Evolutionary conservation across 768 basidiomycete species (phyloP).

Genomic region (Lactifluus echinatus): DNA sequence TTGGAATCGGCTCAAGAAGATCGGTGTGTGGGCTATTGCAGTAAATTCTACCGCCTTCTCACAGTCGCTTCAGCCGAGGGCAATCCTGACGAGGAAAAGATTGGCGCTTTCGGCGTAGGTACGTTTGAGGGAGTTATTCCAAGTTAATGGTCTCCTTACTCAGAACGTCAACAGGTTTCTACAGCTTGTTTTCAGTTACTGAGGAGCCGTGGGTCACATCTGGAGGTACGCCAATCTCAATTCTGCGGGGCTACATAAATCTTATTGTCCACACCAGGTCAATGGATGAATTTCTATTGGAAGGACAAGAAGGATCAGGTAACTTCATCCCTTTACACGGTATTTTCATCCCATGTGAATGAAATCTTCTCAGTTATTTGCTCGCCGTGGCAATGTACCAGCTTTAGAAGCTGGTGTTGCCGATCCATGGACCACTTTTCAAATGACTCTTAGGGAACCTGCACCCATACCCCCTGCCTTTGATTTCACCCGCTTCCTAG

Average conservation of each 20-base stretch:
- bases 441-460: conserved; percentile 80
- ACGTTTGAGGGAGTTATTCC: conserved; percentile 17
- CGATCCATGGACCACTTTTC: conserved; percentile 75
- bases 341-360: neutral
- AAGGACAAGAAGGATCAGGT: conserved; percentile 88
- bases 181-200: conserved; percentile 74
- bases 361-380: conserved; percentile 50
- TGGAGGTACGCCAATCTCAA: conserved; percentile 43
- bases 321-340: conserved; percentile 4
- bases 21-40: conserved; percentile 37
- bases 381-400: conserved; percentile 64
- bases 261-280: conserved; percentile 39
- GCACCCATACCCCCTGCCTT: conserved; percentile 72
- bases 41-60: neutral
- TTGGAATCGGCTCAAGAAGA: conserved; percentile 85
- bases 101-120: conserved; percentile 93
- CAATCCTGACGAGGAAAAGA: conserved; percentile 90
- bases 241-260: conserved; percentile 14
- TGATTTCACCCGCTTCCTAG: conserved; percentile 83
- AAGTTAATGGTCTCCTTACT: neutral
- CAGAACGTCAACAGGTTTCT: conserved; percentile 42
- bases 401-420: conserved; percentile 26
- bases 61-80: conserved; percentile 58
- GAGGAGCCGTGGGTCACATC: conserved; percentile 79
- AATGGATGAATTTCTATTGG: conserved; percentile 97